Conservation (phyloP, 352 stramenopile species). For the Phytopythium chamaehyphon region DNA sequence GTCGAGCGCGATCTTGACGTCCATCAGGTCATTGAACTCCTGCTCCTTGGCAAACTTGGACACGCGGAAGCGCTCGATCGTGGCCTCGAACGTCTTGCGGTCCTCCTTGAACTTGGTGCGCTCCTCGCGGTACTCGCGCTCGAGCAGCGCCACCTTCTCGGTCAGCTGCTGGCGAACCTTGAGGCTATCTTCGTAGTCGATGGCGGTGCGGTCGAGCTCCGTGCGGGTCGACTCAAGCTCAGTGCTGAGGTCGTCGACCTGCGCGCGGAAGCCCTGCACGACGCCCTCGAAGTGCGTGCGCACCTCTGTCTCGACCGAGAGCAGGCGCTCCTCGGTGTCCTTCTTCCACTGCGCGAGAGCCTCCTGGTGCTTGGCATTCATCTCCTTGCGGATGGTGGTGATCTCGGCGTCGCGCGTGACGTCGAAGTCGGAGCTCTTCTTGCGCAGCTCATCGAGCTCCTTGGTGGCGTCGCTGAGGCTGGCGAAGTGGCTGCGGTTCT, state of each 20-base stretch:
- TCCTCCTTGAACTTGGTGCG: slow-evolving; percentile 76
- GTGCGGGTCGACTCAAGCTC: slow-evolving; percentile 70
- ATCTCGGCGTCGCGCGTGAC: slow-evolving; percentile 66
- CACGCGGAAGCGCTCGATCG: slow-evolving; percentile 58
- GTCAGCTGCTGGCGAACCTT: slow-evolving; percentile 67
- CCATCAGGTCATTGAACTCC: slow-evolving; percentile 87
- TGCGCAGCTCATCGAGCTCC: slow-evolving; percentile 66
- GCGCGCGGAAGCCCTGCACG: slow-evolving; percentile 41
- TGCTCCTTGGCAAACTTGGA: slow-evolving; percentile 70
- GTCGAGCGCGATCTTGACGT: slow-evolving; percentile 79
- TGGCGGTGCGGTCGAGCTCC: slow-evolving; percentile 73
- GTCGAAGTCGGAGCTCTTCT: slow-evolving; percentile 74
- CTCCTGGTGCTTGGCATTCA: slow-evolving; percentile 73
- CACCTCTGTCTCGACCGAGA: slow-evolving; percentile 67
- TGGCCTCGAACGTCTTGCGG: slow-evolving; percentile 68
- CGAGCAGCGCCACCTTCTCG: slow-evolving; percentile 75
- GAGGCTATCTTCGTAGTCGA: slow-evolving; percentile 78
- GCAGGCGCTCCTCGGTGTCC: slow-evolving; percentile 68
- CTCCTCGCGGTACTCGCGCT: slow-evolving; percentile 75
- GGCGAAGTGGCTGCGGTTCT: slow-evolving; percentile 42
- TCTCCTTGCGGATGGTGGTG: slow-evolving; percentile 67
- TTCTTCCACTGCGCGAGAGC: slow-evolving; percentile 73
- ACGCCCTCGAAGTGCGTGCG: slow-evolving; percentile 68
- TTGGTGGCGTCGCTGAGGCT: slow-evolving; percentile 51
- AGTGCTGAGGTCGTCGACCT: slow-evolving; percentile 52